A percentile compares a stretch with the other conserved stretches of the same genome.
Evolutionary conservation across 176 grass and related monocot genomes (phyloP).

Genomic region (Puya raimondii): DNA sequence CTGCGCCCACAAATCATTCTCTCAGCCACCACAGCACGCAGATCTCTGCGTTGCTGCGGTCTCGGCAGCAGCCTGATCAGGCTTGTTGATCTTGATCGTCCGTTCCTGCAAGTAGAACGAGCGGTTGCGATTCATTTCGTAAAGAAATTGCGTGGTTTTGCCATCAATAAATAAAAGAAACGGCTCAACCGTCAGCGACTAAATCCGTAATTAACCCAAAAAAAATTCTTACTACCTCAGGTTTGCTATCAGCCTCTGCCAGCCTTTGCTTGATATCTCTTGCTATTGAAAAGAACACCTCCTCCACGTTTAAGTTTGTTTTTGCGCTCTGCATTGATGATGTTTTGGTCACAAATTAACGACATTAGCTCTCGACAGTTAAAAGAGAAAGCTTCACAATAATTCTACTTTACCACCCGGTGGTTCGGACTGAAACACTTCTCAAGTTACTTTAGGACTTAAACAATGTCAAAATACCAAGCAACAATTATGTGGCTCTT

Average conservation of each 20-base stretch:
- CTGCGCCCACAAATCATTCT: background rate
- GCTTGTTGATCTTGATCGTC: slow-evolving; percentile 81
- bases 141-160: background rate
- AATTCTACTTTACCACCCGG: no score
- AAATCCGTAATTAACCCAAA: no score
- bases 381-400: background rate
- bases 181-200: no score
- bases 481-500: no score
- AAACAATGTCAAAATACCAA: no score
- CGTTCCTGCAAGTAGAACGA: slow-evolving; percentile 50
- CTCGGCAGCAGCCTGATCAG: slow-evolving; percentile 30
- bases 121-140: background rate
- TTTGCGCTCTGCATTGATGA: slow-evolving; percentile 63
- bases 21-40: slow-evolving; percentile 76
- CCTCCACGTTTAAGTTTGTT: slow-evolving; percentile 90
- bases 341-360: background rate
- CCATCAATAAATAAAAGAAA: background rate
- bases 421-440: no score
- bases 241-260: slow-evolving; percentile 67
- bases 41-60: slow-evolving; percentile 36
- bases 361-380: background rate
- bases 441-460: no score
- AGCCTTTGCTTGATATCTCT: slow-evolving; percentile 88
- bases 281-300: slow-evolving; percentile 92
- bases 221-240: slow-evolving; percentile 46